Evolutionary conservation across 1,284 basidiomycete genomes (phyloP).

Genomic region (Pterula multifida): DNA sequence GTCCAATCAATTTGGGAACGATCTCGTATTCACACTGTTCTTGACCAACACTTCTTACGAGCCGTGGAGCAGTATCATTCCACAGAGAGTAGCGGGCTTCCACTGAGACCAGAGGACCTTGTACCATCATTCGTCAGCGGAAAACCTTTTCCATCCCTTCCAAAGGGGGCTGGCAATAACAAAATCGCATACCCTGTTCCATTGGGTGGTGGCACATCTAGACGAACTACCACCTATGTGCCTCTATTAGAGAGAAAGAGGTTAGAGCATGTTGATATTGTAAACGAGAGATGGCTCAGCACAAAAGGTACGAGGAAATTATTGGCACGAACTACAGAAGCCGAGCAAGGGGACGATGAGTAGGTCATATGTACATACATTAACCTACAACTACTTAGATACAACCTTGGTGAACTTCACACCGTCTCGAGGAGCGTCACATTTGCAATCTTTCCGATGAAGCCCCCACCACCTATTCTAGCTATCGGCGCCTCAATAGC

Average conservation of each 20-base stretch:
- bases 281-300: slow-evolving; percentile 68
- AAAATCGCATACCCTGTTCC: slow-evolving; percentile 30
- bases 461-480: not conserved
- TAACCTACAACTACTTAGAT: too few relatives aligned
- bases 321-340: not conserved
- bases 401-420: not conserved
- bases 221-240: slow-evolving; percentile 50
- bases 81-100: slow-evolving; percentile 6
- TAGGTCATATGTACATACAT: too few relatives aligned
- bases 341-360: not conserved
- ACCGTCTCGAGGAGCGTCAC: not conserved
- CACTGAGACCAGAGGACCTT: slow-evolving; percentile 1
- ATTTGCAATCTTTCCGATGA: not conserved
- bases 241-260: slow-evolving; percentile 56
- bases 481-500: not conserved
- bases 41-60: slow-evolving; percentile 52
- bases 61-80: slow-evolving; percentile 39
- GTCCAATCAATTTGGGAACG: slow-evolving; percentile 44
- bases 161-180: slow-evolving; percentile 5
- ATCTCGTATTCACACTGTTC: slow-evolving; percentile 42
- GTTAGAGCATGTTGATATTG: slow-evolving; percentile 56
- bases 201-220: slow-evolving; percentile 61
- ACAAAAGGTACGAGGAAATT: slow-evolving; percentile 36
- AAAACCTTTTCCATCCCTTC: slow-evolving; percentile 14
- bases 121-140: slow-evolving; percentile 11